Percentiles rank a stretch among this genome's conserved stretches.
Evolutionary conservation across 306 rosid genomes (phyloP).

Genomic region (Quercus rubra): DNA sequence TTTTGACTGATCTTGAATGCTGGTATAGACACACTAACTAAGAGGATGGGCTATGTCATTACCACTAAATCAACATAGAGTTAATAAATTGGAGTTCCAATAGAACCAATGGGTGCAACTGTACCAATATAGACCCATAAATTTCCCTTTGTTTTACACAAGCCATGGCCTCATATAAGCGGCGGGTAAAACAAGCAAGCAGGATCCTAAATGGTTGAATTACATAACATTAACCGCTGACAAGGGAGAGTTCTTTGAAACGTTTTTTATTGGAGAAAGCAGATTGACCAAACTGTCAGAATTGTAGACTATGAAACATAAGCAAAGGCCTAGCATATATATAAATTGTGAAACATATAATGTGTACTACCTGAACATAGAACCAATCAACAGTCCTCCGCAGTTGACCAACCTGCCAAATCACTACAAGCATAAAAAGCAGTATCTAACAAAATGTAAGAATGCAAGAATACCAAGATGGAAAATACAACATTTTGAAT

Average conservation of each 20-base stretch:
- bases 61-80: background rate
- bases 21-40: background rate
- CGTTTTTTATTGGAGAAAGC: background rate
- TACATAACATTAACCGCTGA: background rate
- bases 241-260: background rate
- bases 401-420: conserved; percentile 75
- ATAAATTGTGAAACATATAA: background rate
- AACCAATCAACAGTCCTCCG: conserved; percentile 84
- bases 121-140: background rate
- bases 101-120: background rate
- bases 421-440: conserved; percentile 20
- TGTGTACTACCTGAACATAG: conserved; percentile 57
- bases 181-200: background rate
- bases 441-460: background rate
- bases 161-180: background rate
- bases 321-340: background rate
- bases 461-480: background rate
- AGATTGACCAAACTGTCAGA: background rate
- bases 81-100: background rate
- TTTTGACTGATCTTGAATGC: background rate
- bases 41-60: background rate
- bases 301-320: background rate
- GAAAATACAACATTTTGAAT: background rate
- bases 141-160: background rate
- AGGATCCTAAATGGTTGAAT: background rate